These are phyloP conservation scores for Penicillium nucicola DNA, from an alignment of 495 filamentous ascomycete species.

Conservation along the genomic window DNA sequence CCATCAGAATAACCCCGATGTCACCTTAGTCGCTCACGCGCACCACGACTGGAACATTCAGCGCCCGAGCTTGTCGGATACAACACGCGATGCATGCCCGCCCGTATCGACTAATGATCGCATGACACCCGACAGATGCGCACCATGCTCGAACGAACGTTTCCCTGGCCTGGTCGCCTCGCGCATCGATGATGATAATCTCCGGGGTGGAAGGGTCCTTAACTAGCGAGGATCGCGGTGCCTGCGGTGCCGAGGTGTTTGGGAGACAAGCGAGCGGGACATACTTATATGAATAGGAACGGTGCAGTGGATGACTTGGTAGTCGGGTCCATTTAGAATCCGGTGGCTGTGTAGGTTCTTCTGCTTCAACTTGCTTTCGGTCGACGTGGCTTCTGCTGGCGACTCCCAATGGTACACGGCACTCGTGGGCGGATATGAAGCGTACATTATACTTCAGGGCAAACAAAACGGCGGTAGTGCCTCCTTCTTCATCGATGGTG, in stretches of 20 bases:
- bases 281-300: conserved; percentile 54
- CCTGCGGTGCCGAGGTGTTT: conserved; percentile 13
- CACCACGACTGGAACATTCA: conserved; percentile 64
- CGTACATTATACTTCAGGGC: conserved; percentile 58
- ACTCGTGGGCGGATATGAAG: conserved; percentile 65
- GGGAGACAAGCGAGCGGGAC: conserved; percentile 53
- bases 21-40: conserved; percentile 43
- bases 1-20: not conserved
- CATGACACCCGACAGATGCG: conserved; percentile 64
- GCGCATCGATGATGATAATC: conserved; percentile 46
- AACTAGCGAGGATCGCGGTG: not conserved
- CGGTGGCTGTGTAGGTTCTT: conserved; percentile 33
- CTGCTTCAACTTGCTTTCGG: not conserved
- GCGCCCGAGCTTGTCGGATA: conserved; percentile 64
- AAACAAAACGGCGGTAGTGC: conserved; percentile 40
- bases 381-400: conserved; percentile 12
- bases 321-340: conserved; percentile 25
- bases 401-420: conserved; percentile 50
- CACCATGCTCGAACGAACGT: conserved; percentile 68
- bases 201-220: conserved; percentile 25
- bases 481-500: conserved; percentile 15
- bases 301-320: conserved; percentile 63
- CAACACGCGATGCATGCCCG: conserved; percentile 65
- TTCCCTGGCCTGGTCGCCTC: conserved; percentile 56
- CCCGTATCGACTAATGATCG: conserved; percentile 61